Evolutionary conservation across 2,329 filamentous ascomycete genomes (phyloP).

Genomic region (Colletotrichum incanum): DNA sequence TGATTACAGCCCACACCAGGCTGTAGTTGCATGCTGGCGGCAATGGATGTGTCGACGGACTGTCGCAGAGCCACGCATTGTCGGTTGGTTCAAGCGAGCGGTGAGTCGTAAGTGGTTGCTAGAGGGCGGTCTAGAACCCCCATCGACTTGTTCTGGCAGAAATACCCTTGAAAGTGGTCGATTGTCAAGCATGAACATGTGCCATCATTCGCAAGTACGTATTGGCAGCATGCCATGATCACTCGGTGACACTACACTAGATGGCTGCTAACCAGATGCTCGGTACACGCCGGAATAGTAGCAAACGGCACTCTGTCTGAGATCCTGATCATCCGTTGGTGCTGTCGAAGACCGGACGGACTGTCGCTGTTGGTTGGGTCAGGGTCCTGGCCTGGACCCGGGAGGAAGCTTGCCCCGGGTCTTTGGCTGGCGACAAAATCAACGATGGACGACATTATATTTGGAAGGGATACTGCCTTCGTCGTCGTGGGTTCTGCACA

Average conservation of each 20-base stretch:
- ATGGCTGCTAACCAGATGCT: neutral
- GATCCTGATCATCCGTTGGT: neutral
- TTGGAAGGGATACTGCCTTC: neutral
- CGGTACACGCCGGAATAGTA: neutral
- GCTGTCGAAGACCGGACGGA: slow-evolving; percentile 7
- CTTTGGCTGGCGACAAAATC: neutral
- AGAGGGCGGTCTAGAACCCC: neutral
- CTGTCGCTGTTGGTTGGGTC: neutral
- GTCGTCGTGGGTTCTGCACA: neutral
- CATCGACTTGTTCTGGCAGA: neutral
- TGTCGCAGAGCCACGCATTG: neutral
- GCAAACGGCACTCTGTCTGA: neutral
- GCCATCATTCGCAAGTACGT: neutral
- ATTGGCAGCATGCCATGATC: slow-evolving; percentile 6
- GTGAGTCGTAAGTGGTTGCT: slow-evolving; percentile 5
- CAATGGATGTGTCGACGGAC: slow-evolving; percentile 8
- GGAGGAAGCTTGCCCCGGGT: slow-evolving; percentile 2
- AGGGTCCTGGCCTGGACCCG: slow-evolving; percentile 21
- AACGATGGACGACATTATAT: slow-evolving; percentile 6
- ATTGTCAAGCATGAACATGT: neutral
- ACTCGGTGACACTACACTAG: neutral
- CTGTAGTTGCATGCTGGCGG: slow-evolving; percentile 4
- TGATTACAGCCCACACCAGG: neutral
- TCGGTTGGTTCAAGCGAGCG: slow-evolving; percentile 15
- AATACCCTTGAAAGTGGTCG: neutral